Percentiles rank a stretch among this genome's conserved stretches.
Conservation (phyloP, 192 early-diverging fungal genomes). For the Gamsiella multidivaricata region DNA sequence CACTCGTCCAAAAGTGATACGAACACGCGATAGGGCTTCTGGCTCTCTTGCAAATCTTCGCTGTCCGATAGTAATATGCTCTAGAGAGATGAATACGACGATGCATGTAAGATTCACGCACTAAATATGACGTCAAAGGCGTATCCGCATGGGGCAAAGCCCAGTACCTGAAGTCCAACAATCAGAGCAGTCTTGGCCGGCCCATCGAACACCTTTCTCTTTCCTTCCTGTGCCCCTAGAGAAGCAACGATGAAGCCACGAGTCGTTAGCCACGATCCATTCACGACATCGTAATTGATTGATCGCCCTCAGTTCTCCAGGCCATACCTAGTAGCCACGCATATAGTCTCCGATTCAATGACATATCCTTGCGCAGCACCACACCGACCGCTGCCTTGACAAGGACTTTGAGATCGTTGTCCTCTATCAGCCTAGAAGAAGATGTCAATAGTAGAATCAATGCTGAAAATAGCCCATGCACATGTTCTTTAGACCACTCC, state of each 20-base stretch:
- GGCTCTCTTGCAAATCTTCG: conserved; percentile 57
- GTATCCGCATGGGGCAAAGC: conserved; percentile 1
- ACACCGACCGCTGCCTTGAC: conserved; percentile 80
- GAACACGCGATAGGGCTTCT: conserved; percentile 81
- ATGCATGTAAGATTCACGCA: background rate
- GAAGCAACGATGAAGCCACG: background rate
- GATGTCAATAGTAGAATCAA: too few relatives aligned
- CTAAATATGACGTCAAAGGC: background rate
- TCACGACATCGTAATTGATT: too few relatives aligned
- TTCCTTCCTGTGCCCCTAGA: conserved; percentile 54
- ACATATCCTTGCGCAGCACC: conserved; percentile 92
- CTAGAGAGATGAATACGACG: conserved; percentile 9
- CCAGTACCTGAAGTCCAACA: conserved; percentile 62
- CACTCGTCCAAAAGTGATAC: conserved; percentile 90
- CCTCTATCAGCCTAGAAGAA: conserved; percentile 62
- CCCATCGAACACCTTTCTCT: conserved; percentile 59
- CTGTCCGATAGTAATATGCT: conserved; percentile 43
- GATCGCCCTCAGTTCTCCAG: too few relatives aligned
- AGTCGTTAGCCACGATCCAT: background rate
- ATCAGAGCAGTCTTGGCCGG: conserved; percentile 64
- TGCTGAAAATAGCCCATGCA: too few relatives aligned
- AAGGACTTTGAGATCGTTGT: conserved; percentile 74
- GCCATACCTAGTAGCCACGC: conserved; percentile 82
- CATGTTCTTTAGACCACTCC: background rate
- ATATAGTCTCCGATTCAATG: conserved; percentile 91